Evolutionary conservation across 1,284 basidiomycete species (phyloP), one percentile per base, ranked within the genome.

Genomic region (Ustilago trichophora): DNA sequence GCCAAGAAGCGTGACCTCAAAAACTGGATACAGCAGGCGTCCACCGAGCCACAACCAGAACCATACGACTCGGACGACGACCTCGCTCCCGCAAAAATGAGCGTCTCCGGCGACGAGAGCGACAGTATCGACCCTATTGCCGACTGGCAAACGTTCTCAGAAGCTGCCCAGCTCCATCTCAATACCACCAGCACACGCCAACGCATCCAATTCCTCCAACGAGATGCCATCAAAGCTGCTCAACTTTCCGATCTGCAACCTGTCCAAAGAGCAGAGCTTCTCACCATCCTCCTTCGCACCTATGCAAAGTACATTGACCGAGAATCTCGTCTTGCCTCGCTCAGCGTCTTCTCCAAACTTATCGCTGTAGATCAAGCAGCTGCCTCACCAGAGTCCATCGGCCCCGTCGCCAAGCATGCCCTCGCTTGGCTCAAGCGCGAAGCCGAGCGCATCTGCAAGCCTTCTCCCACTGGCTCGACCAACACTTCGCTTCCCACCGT

Each of bases 251-350:
- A 64, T 26, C 83, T 92, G 42, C 85, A 83, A 41, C 82, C 89
- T 31, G 83, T 86, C 0, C 88, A 91, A 76, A 85, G 84, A 16
- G 78, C 88, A 79, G 90, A 92, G 74, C 80, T 93, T 25, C 89
- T 92, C 80, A 85, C 85, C 62, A 83, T 92, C 2, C 82, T 93
- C 40, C 88, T 88, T 1, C 83, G 87, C 37, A 92, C 90, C 0
- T 90, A 91, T 77, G 86, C 90, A 12, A 87, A 88, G 70, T 92
- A 92, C 83, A 83, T 87, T 38, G 91, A 93, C 78, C 82, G 85
- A 3, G 78, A 84, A 46, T 93, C 91, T 2, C 84, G 89, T 54
- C 85, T 87, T 43, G 88, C 88, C 4, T 88, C 91, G 0, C 87
- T 91, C 65, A 82, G 82, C 1, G 85, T 91, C 29, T 87, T 87